Evolutionary conservation across 2,329 filamentous ascomycete species (phyloP), one percentile per base, ranked within the genome.

Genomic region (Aspergillus viridinutans): DNA sequence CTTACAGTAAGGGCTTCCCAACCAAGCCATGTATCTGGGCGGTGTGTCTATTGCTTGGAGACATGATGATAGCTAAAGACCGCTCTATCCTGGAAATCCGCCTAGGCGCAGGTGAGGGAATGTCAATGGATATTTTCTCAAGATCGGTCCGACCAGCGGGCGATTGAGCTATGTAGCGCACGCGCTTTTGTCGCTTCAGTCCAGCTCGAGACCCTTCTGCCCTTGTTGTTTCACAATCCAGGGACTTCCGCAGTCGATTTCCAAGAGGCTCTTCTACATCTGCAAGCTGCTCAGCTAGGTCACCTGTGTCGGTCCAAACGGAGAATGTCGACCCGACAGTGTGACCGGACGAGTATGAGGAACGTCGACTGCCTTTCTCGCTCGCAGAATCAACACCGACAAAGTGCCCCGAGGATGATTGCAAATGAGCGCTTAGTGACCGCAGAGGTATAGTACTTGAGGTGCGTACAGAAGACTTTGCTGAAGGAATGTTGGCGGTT

Each of bases 261-360:
- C 85, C 86, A 65, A 96, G 82, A 58, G 91, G 90, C 73, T 96
- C 90, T 76, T 93, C 86, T 69, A 87, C 86, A 80, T 90, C 88
- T 69, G 85, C 89, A 67, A 92, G 82, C 81, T 95, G 93, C 79
- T 97, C 93, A 69, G 90, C 91, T 68, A 97, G 85, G 76, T 97
- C 94, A 70, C 92, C 93, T 48, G 93, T 96, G 75, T 97, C 92
- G 71, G 90, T 92, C 92, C 91, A 97, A 67, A 90, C 85, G 58
- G 87, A 90, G 74, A 90, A 90, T 68, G 88, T 85, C 59, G 85
- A 89, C 73, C 81, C 81, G 59, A 74, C 79, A 62, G 83, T 85
- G 68, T 75, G 74, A 67, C 68, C 66, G 29, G 79, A 78, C 60
- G 76, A 77, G 52, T 69, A 66, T 28, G 83, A 85, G 64, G 80